Percentiles rank a stretch among this genome's conserved stretches.
phyloP scores from a whole-genome alignment of 805 yeast species.

The Komagataella ulmi region DNA sequence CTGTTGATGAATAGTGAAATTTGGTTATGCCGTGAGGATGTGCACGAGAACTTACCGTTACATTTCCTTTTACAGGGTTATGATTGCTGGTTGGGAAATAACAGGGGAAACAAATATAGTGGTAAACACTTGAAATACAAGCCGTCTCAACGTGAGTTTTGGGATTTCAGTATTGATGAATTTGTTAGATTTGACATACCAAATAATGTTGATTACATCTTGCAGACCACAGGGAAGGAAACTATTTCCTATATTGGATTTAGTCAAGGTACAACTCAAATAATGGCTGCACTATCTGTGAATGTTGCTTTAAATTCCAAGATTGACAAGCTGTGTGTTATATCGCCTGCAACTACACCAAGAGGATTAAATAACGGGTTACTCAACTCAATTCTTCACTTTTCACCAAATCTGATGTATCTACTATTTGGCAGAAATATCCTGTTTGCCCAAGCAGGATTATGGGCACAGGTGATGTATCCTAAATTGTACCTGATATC shows the following conservation, averaged over 20 bases:
- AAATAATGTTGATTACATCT: conserved; percentile 60
- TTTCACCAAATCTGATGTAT: conserved; percentile 65
- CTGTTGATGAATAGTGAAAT: conserved; percentile 75
- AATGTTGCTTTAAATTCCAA: conserved; percentile 49
- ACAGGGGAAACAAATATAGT: conserved; percentile 84
- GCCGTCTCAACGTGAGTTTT: conserved; percentile 36
- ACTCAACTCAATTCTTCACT: conserved; percentile 60
- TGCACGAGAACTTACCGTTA: conserved; percentile 48
- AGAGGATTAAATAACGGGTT: conserved; percentile 62
- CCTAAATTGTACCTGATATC: conserved; percentile 62
- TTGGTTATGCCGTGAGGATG: conserved; percentile 28
- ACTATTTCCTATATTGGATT: conserved; percentile 69
- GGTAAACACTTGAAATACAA: conserved; percentile 49
- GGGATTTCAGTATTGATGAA: conserved; percentile 89
- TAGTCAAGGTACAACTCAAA: conserved; percentile 91
- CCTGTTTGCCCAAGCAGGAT: conserved; percentile 41
- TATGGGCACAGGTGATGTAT: conserved; percentile 70
- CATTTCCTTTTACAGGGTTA: conserved; percentile 65
- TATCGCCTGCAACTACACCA: conserved; percentile 93
- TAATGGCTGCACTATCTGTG: conserved; percentile 66
- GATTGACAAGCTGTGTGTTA: conserved; percentile 53
- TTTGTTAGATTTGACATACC: conserved; percentile 89
- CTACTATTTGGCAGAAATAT: conserved; percentile 64
- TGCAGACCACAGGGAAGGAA: conserved; percentile 29
- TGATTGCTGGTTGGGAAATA: conserved; percentile 93